Evolutionary conservation across 352 stramenopile genomes (phyloP).

Genomic region (Phytophthora sansomeana): DNA sequence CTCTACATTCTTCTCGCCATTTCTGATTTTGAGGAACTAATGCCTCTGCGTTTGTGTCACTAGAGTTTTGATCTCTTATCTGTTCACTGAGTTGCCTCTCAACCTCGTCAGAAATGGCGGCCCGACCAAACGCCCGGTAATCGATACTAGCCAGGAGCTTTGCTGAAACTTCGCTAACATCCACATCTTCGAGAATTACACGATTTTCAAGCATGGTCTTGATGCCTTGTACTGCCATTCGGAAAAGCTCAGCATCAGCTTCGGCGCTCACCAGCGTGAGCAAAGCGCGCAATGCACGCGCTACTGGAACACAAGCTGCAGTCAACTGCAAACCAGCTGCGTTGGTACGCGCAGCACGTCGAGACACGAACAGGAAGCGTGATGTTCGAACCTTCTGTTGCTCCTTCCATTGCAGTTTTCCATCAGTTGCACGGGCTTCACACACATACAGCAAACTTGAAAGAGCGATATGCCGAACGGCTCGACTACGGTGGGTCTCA

Average conservation of each 20-base stretch:
- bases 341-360: slow-evolving; percentile 46
- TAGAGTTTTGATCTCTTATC: slow-evolving; percentile 12
- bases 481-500: slow-evolving; percentile 69
- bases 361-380: slow-evolving; percentile 75
- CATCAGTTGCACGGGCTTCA: slow-evolving; percentile 64
- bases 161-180: slow-evolving; percentile 80
- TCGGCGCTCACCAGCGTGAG: slow-evolving; percentile 84
- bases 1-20: slow-evolving; percentile 14
- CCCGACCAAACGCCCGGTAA: slow-evolving; percentile 82
- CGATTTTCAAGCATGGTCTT: slow-evolving; percentile 84
- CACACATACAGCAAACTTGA: slow-evolving; percentile 77
- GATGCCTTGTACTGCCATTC: slow-evolving; percentile 79
- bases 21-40: slow-evolving; percentile 26
- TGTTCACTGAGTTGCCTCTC: slow-evolving; percentile 37
- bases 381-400: slow-evolving; percentile 71
- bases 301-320: slow-evolving; percentile 65
- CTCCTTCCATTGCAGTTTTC: slow-evolving; percentile 75
- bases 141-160: slow-evolving; percentile 88
- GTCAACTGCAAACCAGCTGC: slow-evolving; percentile 33
- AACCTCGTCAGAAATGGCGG: slow-evolving; percentile 73
- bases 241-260: slow-evolving; percentile 67
- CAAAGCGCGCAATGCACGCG: slow-evolving; percentile 65
- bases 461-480: slow-evolving; percentile 69
- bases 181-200: slow-evolving; percentile 79
- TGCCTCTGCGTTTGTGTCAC: slow-evolving; percentile 4